phyloP scores from a whole-genome alignment of 2,329 filamentous ascomycete species.

The Triangularia verruculosa region DNA sequence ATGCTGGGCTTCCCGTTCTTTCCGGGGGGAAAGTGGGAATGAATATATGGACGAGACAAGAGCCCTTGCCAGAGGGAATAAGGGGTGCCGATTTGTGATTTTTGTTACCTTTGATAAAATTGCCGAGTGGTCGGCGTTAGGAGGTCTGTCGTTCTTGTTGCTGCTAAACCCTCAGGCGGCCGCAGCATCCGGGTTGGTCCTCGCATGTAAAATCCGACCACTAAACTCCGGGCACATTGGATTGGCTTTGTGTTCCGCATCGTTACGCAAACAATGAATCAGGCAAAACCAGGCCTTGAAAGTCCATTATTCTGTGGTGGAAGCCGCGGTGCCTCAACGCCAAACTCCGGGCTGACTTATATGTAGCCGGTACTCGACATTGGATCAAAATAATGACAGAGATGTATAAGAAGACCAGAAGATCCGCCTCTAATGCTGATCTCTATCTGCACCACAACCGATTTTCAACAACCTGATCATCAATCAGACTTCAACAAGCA shows the following conservation, averaged over 20 bases:
- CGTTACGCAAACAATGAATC: neutral
- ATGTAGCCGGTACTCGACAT: no score
- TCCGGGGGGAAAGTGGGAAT: slow-evolving; percentile 48
- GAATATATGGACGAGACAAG: slow-evolving; percentile 52
- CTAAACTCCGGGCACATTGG: neutral
- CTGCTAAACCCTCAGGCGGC: neutral
- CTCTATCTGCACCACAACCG: neutral
- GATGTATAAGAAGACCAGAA: neutral
- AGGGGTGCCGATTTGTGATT: slow-evolving; percentile 31
- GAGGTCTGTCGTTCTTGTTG: neutral
- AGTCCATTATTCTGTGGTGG: neutral
- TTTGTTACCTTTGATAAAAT: neutral
- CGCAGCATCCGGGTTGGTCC: neutral
- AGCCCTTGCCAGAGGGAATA: slow-evolving; percentile 35
- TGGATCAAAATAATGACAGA: no score
- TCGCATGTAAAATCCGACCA: neutral
- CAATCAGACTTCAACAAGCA: neutral
- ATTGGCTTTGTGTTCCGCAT: no score
- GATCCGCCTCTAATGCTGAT: no score
- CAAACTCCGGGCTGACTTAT: neutral
- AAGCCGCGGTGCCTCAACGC: neutral
- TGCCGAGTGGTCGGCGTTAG: neutral
- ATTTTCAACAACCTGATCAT: neutral
- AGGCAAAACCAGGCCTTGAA: neutral
- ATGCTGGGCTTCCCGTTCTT: slow-evolving; percentile 46